phyloP scores from a whole-genome alignment of 148 eudicot genomes.

The Cornus florida region DNA sequence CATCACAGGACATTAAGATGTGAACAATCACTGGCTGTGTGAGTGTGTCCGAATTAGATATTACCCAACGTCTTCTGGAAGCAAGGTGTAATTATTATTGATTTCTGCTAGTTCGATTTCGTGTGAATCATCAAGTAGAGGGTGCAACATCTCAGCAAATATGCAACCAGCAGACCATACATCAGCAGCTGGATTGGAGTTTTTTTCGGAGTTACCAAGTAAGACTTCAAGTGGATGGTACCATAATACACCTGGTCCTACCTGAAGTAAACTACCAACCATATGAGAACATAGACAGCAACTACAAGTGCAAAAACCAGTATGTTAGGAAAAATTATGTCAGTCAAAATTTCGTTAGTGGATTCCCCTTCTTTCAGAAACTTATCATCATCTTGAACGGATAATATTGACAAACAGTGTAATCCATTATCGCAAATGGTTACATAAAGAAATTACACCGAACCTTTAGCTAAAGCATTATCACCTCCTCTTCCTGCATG shows the following conservation, averaged over 20 bases:
- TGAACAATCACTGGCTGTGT: background rate
- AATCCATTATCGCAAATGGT: background rate
- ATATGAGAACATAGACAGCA: background rate
- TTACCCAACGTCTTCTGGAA: too few relatives aligned
- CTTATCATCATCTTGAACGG: background rate
- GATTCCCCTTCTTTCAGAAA: background rate
- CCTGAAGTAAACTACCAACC: background rate
- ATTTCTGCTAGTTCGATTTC: too few relatives aligned
- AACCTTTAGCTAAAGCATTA: too few relatives aligned
- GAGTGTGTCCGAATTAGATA: background rate
- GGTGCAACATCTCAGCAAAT: background rate
- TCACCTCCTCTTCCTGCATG: too few relatives aligned
- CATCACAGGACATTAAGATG: background rate
- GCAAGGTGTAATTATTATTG: too few relatives aligned
- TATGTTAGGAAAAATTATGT: background rate
- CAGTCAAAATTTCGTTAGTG: background rate
- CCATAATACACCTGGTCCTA: background rate
- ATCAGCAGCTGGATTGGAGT: background rate
- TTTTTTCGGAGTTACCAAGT: background rate
- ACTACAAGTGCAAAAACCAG: background rate
- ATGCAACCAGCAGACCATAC: slow-evolving; percentile 3
- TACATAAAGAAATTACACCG: too few relatives aligned
- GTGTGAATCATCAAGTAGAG: background rate
- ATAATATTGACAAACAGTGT: background rate
- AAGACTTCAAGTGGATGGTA: background rate